These are phyloP conservation scores for Cladosporium sphaerospermum DNA, from an alignment of 2,329 filamentous ascomycete genomes.

Conservation along the genomic window DNA sequence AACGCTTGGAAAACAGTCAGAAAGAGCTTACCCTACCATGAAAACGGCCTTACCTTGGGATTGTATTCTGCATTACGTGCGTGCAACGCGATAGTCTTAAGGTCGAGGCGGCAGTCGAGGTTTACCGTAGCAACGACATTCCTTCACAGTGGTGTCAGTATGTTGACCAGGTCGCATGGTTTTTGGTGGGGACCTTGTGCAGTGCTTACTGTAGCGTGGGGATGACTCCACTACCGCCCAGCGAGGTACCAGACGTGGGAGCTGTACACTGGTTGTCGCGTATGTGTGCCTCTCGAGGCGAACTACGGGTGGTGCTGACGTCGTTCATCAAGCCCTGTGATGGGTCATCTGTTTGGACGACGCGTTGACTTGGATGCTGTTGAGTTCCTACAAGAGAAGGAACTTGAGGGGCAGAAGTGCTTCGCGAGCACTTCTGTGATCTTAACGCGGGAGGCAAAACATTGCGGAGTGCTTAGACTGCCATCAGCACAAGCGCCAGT, in stretches of 20 bases:
- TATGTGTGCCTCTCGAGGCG: neutral
- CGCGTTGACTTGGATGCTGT: no score
- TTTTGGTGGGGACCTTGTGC: neutral
- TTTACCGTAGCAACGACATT: slow-evolving; percentile 92
- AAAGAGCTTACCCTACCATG: neutral
- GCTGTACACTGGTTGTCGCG: neutral
- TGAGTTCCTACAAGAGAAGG: no score
- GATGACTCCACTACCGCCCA: neutral
- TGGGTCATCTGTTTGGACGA: neutral
- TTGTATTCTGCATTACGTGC: slow-evolving; percentile 87
- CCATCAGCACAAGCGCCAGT: neutral
- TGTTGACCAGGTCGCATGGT: neutral
- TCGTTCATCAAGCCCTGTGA: neutral
- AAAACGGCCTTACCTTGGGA: slow-evolving; percentile 52
- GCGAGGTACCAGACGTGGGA: neutral
- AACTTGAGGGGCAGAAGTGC: neutral
- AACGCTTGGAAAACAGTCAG: slow-evolving; percentile 46
- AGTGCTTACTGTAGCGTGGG: neutral
- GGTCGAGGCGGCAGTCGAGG: slow-evolving; percentile 78
- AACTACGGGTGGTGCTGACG: neutral
- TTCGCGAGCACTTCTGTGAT: neutral
- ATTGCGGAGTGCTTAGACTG: neutral
- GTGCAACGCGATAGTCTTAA: slow-evolving; percentile 85
- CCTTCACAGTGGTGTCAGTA: slow-evolving; percentile 24
- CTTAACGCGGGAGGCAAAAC: neutral